These are phyloP conservation scores for Aphanomyces astaci DNA, from an alignment of 352 stramenopile genomes.

Conservation along the genomic window DNA sequence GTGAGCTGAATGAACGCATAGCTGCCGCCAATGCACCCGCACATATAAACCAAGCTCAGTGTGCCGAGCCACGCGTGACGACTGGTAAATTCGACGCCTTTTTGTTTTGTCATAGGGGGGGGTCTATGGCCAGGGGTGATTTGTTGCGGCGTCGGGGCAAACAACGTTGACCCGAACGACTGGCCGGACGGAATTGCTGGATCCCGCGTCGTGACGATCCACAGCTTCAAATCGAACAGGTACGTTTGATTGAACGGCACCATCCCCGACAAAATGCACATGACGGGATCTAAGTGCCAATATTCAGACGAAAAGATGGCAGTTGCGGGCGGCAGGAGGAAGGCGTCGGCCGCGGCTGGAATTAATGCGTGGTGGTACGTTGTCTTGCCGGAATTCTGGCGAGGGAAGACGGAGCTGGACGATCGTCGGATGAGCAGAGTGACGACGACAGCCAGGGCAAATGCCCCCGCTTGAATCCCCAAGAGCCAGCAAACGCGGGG, in stretches of 20 bases:
- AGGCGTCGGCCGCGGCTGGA: neutral
- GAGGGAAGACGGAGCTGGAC: no score
- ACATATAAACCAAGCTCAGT: neutral
- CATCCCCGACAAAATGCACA: neutral
- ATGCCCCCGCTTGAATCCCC: neutral
- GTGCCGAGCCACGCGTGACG: neutral
- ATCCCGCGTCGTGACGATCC: neutral
- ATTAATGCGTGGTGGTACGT: neutral
- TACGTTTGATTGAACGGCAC: neutral
- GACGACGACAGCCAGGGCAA: neutral
- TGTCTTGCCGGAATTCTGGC: neutral
- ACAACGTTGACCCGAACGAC: neutral
- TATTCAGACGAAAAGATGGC: neutral
- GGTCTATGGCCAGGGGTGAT: neutral
- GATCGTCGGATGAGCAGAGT: neutral
- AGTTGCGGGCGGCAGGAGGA: neutral
- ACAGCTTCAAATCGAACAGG: conserved; percentile 11
- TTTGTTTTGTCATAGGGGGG: neutral
- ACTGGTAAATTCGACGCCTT: no score
- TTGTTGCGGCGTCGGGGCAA: neutral
- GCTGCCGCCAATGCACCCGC: neutral
- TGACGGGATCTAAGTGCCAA: neutral
- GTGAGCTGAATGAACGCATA: neutral
- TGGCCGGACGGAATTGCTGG: neutral
- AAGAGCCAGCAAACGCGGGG: neutral